These are phyloP conservation scores for Phytophthora podocarpi DNA, from an alignment of 352 stramenopile genomes.

Conservation along the genomic window DNA sequence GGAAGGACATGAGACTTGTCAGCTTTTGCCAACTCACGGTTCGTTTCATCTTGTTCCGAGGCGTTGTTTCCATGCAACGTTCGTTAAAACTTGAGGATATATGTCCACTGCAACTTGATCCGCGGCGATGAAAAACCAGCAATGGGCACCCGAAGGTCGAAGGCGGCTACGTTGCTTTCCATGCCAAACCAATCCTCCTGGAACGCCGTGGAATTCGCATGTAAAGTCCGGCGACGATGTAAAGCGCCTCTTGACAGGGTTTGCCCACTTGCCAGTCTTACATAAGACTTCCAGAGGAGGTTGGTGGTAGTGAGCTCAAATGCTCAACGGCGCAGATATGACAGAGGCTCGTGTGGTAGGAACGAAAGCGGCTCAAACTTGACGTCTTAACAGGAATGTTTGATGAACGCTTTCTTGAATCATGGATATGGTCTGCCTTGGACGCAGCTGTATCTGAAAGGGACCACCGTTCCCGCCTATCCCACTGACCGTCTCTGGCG, in stretches of 20 bases:
- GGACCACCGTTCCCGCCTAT: too few relatives aligned
- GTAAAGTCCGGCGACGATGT: background rate
- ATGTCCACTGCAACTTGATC: slow-evolving; percentile 1
- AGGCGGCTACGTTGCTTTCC: slow-evolving; percentile 15
- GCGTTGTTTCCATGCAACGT: background rate
- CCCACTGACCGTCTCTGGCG: too few relatives aligned
- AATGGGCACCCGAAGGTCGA: slow-evolving; percentile 15
- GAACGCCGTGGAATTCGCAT: background rate
- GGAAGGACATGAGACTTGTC: background rate
- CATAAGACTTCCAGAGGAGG: too few relatives aligned
- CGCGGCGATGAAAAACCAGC: slow-evolving; percentile 5
- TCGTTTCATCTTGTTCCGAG: slow-evolving; percentile 9
- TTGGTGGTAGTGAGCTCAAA: too few relatives aligned
- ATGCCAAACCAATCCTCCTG: background rate
- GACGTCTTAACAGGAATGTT: too few relatives aligned
- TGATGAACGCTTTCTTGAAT: too few relatives aligned
- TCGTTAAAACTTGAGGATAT: background rate
- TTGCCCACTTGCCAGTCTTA: too few relatives aligned
- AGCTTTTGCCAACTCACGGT: background rate
- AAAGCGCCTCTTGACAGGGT: background rate
- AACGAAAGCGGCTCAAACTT: background rate
- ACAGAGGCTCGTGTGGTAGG: too few relatives aligned
- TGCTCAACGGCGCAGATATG: too few relatives aligned
- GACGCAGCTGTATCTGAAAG: too few relatives aligned
- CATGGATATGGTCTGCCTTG: too few relatives aligned